Percentiles rank a stretch among this genome's conserved stretches.
phyloP scores from a whole-genome alignment of 2,329 filamentous ascomycete genomes.

The Seiridium cupressi region DNA sequence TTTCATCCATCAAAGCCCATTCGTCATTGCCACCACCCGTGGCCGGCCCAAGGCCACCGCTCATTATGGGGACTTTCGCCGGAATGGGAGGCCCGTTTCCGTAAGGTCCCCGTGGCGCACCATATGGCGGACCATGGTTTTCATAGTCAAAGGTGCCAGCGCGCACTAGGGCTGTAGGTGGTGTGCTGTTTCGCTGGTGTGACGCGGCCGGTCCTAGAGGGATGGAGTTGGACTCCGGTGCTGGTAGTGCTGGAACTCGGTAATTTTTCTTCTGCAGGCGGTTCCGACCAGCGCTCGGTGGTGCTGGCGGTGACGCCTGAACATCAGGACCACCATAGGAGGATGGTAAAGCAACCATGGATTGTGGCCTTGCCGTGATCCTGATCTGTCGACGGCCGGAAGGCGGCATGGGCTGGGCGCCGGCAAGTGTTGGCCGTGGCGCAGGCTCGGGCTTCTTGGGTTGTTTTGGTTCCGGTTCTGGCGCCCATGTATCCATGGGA shows the following conservation, averaged over 20 bases:
- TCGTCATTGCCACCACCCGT: constrained; percentile 42
- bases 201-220: constrained; percentile 53
- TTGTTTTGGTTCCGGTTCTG: constrained; percentile 68
- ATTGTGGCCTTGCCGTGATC: constrained; percentile 48
- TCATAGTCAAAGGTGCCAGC: constrained; percentile 55
- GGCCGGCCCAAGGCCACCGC: constrained; percentile 29
- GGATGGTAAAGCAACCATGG: constrained; percentile 36
- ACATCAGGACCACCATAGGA: constrained; percentile 25
- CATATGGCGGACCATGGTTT: constrained; percentile 44
- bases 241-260: constrained; percentile 41
- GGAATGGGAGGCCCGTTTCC: constrained; percentile 58
- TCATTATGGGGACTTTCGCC: constrained; percentile 64
- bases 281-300: constrained; percentile 46
- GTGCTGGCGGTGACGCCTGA: constrained; percentile 24
- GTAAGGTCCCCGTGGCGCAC: constrained; percentile 27
- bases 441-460: constrained; percentile 27
- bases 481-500: constrained; percentile 74
- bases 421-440: constrained; percentile 44
- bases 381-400: constrained; percentile 52
- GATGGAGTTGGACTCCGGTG: constrained; percentile 36
- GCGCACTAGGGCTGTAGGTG: constrained; percentile 41
- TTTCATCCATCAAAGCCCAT: constrained; percentile 66
- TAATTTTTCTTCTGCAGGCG: constrained; percentile 64
- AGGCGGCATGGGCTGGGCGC: constrained; percentile 50
- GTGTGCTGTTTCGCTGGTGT: constrained; percentile 48